A percentile compares a stretch with the other conserved stretches of the same genome.
These are phyloP conservation scores for Neospermospora avenae DNA, from an alignment of 2,329 filamentous ascomycete species.

Conservation along the genomic window DNA sequence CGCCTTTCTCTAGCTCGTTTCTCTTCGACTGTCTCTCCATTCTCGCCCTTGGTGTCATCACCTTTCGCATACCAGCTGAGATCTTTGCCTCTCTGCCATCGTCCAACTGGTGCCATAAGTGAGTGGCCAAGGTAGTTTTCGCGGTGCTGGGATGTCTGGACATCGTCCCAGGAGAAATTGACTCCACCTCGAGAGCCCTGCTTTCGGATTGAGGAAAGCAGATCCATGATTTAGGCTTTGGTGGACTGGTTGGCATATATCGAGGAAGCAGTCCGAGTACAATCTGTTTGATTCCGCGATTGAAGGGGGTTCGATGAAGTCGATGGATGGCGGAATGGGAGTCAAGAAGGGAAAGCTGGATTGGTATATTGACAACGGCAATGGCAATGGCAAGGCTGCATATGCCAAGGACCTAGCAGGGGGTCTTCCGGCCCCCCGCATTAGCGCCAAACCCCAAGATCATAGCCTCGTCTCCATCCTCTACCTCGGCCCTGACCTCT, in stretches of 20 bases:
- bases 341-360: not conserved
- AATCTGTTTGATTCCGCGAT: no score
- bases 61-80: conserved; percentile 63
- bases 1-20: conserved; percentile 59
- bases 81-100: conserved; percentile 66
- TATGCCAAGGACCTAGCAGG: not conserved
- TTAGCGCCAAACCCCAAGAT: not conserved
- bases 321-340: not conserved
- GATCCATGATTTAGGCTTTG: conserved; percentile 65
- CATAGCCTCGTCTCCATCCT: not conserved
- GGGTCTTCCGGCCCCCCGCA: not conserved
- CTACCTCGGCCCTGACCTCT: not conserved
- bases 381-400: not conserved
- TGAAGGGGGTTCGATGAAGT: no score
- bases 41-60: conserved; percentile 47
- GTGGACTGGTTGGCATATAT: not conserved
- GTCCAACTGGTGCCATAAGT: conserved; percentile 70
- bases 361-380: not conserved
- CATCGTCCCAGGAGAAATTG: conserved; percentile 96
- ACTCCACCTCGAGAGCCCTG: conserved; percentile 85
- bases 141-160: conserved; percentile 82
- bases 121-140: conserved; percentile 80
- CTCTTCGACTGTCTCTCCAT: conserved; percentile 57
- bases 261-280: not conserved
- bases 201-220: conserved; percentile 89